These are phyloP conservation scores for Pterocarpus macrocarpus DNA, from an alignment of 306 rosid genomes.

Conservation along the genomic window DNA sequence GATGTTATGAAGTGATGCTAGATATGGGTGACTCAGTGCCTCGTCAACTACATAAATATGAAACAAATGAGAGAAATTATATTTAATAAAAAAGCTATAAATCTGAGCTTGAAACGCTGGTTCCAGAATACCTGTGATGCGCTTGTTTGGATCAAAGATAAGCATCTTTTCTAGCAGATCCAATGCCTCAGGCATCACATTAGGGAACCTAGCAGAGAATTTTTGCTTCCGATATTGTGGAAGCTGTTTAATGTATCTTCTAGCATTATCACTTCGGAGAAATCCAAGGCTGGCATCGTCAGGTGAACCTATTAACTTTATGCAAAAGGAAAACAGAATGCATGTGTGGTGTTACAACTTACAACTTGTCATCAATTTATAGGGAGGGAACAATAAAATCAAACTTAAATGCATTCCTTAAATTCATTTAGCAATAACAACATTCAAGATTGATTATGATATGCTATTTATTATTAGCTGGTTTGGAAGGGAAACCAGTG, in stretches of 20 bases:
- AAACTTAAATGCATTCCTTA: slow-evolving; percentile 29
- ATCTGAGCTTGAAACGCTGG: slow-evolving; percentile 16
- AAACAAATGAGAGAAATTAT: neutral
- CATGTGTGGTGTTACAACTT: slow-evolving; percentile 44
- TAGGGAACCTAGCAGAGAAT: slow-evolving; percentile 85
- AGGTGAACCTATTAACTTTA: slow-evolving; percentile 95
- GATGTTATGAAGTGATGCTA: slow-evolving; percentile 83
- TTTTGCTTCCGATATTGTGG: slow-evolving; percentile 94
- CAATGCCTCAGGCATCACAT: slow-evolving; percentile 80
- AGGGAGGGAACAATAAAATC: slow-evolving; percentile 21
- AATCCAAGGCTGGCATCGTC: slow-evolving; percentile 95
- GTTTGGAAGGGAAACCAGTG: too few species aligned
- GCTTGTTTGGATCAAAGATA: slow-evolving; percentile 91
- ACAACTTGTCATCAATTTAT: slow-evolving; percentile 14
- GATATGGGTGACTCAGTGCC: slow-evolving; percentile 91
- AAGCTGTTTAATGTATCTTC: slow-evolving; percentile 94
- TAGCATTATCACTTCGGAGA: slow-evolving; percentile 97
- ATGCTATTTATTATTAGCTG: neutral
- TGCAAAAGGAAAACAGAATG: slow-evolving; percentile 50
- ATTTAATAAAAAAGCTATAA: slow-evolving; percentile 12
- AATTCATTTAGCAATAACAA: slow-evolving; percentile 3
- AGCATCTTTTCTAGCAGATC: slow-evolving; percentile 98
- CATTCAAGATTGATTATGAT: slow-evolving; percentile 11
- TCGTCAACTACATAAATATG: slow-evolving; percentile 75
- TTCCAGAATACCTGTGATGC: slow-evolving; percentile 75